These are phyloP conservation scores for Trametes cingulata DNA, from an alignment of 768 basidiomycete genomes.

Conservation along the genomic window DNA sequence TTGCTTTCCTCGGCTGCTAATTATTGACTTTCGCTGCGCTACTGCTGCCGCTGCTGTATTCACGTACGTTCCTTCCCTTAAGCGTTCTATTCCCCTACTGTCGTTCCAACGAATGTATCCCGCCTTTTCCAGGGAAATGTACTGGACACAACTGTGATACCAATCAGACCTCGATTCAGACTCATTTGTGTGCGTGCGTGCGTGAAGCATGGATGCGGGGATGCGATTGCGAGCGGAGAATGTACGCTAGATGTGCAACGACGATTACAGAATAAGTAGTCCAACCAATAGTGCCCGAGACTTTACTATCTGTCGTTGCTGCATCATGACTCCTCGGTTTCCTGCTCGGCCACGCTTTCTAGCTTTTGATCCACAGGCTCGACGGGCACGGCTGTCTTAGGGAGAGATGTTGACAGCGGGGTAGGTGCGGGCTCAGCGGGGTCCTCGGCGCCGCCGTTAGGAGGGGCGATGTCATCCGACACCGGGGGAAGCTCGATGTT, in stretches of 20 bases:
- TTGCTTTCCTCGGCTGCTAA: slow-evolving; percentile 30
- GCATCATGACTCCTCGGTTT: slow-evolving; percentile 27
- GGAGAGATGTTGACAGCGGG: slow-evolving; percentile 36
- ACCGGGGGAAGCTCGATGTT: slow-evolving; percentile 32
- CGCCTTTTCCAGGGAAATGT: slow-evolving; percentile 15
- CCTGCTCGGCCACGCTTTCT: slow-evolving; percentile 41
- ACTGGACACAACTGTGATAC: slow-evolving; percentile 18
- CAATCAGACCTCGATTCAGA: not conserved
- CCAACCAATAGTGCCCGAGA: slow-evolving; percentile 13
- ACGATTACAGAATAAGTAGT: slow-evolving; percentile 25
- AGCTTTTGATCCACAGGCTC: slow-evolving; percentile 46
- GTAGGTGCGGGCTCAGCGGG: slow-evolving; percentile 50
- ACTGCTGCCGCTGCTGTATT: slow-evolving; percentile 31
- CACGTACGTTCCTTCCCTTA: slow-evolving; percentile 17
- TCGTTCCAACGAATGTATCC: slow-evolving; percentile 26
- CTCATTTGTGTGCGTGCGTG: not conserved
- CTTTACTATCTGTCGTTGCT: slow-evolving; percentile 11
- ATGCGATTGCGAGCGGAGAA: slow-evolving; percentile 17
- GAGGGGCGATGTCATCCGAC: slow-evolving; percentile 36
- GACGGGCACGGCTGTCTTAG: slow-evolving; percentile 37
- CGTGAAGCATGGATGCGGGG: no score
- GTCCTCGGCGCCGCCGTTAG: slow-evolving; percentile 41
- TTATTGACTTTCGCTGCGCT: slow-evolving; percentile 28
- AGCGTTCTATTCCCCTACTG: slow-evolving; percentile 20
- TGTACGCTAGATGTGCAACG: slow-evolving; percentile 16